These are phyloP conservation scores for Graphilbum ipis-grandicollis DNA, from an alignment of 2,329 filamentous ascomycete species.

Conservation along the genomic window DNA sequence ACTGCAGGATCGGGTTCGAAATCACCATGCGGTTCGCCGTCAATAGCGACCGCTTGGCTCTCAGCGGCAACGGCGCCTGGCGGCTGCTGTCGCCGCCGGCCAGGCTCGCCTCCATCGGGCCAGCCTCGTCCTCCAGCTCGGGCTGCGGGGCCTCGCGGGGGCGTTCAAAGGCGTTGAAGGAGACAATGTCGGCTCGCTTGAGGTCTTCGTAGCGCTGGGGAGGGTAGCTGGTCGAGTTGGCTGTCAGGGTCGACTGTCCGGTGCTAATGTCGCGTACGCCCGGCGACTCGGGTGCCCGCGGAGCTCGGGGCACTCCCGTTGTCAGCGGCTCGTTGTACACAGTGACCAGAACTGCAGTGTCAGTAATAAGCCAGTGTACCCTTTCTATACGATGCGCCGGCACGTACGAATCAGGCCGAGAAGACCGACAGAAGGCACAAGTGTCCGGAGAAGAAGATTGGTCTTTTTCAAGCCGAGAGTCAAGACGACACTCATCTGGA, in stretches of 20 bases:
- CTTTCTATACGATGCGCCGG: no score
- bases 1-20: slow-evolving; percentile 29
- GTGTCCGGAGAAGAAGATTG: slow-evolving; percentile 26
- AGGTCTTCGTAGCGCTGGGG: slow-evolving; percentile 31
- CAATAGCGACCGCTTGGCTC: slow-evolving; percentile 15
- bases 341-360: slow-evolving; percentile 19
- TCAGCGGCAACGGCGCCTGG: slow-evolving; percentile 4
- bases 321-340: slow-evolving; percentile 19
- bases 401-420: slow-evolving; percentile 28
- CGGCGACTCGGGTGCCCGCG: slow-evolving; percentile 21
- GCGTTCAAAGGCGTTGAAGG: slow-evolving; percentile 19
- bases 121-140: not conserved
- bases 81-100: no score
- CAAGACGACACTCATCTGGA: slow-evolving; percentile 32
- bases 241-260: slow-evolving; percentile 22
- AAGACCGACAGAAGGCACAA: slow-evolving; percentile 32
- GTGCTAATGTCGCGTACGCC: slow-evolving; percentile 17
- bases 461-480: slow-evolving; percentile 27
- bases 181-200: slow-evolving; percentile 22
- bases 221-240: slow-evolving; percentile 23
- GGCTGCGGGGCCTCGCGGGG: slow-evolving; percentile 12
- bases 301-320: slow-evolving; percentile 12
- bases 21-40: slow-evolving; percentile 26
- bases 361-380: no score
- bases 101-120: no score